Conservation (phyloP, 805 yeast genomes). For the Spencermartinsiella europaea region DNA sequence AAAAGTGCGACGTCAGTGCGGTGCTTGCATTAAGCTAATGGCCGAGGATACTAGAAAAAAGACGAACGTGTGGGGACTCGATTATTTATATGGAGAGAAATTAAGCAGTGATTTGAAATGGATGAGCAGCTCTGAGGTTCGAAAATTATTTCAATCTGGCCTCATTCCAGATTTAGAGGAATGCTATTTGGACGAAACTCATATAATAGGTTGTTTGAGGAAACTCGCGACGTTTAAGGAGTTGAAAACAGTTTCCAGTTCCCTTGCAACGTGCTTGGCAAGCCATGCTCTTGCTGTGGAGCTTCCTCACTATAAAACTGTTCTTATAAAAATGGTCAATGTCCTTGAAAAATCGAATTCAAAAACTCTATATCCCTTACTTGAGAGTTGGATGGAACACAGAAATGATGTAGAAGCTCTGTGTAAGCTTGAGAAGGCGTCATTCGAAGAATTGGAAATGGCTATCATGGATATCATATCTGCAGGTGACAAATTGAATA, state of each 20-base stretch:
- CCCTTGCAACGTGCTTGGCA: conserved; percentile 54
- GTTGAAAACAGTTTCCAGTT: conserved; percentile 11
- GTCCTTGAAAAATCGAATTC: conserved; percentile 35
- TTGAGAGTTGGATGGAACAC: conserved; percentile 42
- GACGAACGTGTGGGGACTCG: conserved; percentile 29
- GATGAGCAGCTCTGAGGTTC: conserved; percentile 60
- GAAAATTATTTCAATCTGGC: conserved; percentile 35
- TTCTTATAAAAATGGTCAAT: conserved; percentile 44
- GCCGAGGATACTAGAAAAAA: conserved; percentile 21
- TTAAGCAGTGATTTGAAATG: conserved; percentile 46
- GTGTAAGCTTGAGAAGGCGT: conserved; percentile 46
- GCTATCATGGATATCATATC: conserved; percentile 56
- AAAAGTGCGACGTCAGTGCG: conserved; percentile 30
- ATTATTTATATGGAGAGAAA: conserved; percentile 50
- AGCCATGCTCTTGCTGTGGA: conserved; percentile 56
- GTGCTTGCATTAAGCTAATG: conserved; percentile 22
- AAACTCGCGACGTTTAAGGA: conserved; percentile 7
- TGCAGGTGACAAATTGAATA: conserved; percentile 56
- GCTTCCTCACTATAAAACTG: conserved; percentile 52
- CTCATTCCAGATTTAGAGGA: conserved; percentile 38
- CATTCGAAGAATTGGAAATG: conserved; percentile 51
- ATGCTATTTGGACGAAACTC: conserved; percentile 46
- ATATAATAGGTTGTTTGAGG: conserved; percentile 31
- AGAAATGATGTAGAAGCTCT: conserved; percentile 42
- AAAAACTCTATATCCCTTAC: conserved; percentile 40